Evolutionary conservation across 768 basidiomycete genomes (phyloP).

Genomic region (Multifurca ochricompacta): DNA sequence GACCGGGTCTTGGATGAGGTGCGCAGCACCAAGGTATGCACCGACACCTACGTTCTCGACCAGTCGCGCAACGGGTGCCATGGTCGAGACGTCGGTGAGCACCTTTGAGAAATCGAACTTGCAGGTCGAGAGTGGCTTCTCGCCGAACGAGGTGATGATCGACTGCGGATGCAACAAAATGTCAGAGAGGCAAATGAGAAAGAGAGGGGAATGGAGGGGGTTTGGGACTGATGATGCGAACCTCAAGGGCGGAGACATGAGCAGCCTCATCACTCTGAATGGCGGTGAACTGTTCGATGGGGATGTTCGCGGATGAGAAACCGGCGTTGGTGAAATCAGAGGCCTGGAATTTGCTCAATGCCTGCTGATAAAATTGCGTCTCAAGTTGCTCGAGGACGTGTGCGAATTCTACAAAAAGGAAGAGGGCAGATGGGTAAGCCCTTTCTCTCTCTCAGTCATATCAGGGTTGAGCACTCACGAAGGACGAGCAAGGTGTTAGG

Average conservation of each 20-base stretch:
- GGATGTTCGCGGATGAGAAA: constrained; percentile 44
- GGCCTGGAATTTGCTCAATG: constrained; percentile 53
- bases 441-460: no score
- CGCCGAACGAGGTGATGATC: constrained; percentile 48
- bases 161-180: constrained; percentile 33
- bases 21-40: constrained; percentile 70
- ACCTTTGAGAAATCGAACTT: constrained; percentile 59
- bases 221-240: constrained; percentile 21
- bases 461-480: no score
- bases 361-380: constrained; percentile 58
- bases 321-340: constrained; percentile 60
- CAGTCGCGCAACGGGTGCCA: constrained; percentile 63
- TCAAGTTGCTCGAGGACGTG: constrained; percentile 71
- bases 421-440: no score
- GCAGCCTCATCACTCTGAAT: constrained; percentile 58
- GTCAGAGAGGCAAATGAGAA: background rate
- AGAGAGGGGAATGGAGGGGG: background rate
- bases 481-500: constrained; percentile 42
- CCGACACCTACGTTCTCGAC: constrained; percentile 71
- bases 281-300: constrained; percentile 51
- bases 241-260: constrained; percentile 51
- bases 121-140: constrained; percentile 47
- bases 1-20: constrained; percentile 50
- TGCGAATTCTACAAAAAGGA: constrained; percentile 54
- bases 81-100: constrained; percentile 57